Base-by-base conservation (phyloP, 2,329 filamentous ascomycete genomes). In the Epichloe gansuensis region DNA sequence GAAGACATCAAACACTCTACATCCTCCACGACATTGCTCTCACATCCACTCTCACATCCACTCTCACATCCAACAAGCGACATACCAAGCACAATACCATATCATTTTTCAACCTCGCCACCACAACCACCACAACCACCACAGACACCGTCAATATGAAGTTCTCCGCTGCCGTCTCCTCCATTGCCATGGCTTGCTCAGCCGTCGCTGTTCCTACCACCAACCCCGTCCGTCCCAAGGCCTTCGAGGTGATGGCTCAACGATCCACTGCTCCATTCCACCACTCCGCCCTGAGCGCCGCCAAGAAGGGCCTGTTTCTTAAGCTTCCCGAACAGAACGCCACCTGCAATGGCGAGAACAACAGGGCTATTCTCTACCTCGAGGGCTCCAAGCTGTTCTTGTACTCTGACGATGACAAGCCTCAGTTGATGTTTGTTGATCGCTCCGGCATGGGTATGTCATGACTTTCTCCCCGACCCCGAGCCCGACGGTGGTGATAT, bases 361-460 rank as follows among this genome's bases (percentile, higher is more conserved):
- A 71, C 55, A 63, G 59, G 38, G 78, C 77, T 48, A 76, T 71
- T 41, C 79, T 82, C 64, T 66, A 66, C 57, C 64, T 81, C 57
- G 50, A 69, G 41, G 66, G 75, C 45, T 67, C 66, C 46, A 67
- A 67, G 44, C 69, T 80, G 31, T 72, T 63, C 61, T 71, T 83
- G 35, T 79, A 70, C 56, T 57, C 69, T 36, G 56, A 60, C 27
- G 64, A 66, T 23, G 67, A 64, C 4, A 66, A 56, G 36, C 64
- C 66, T 3, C 79, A 82, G 67, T 64, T 74, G 58, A 53, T 77
- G 49, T 81, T 60, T 56, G 73, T 73, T 41, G 78, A 82, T 63
- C 73, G 74, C 44, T 78, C 75, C 45, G 78, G 76, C 59, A 80
- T 80, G 76, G 78, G 75, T 73, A 72, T 42, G 71, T 57, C 4